A percentile compares a stretch with the other conserved stretches of the same genome.
Evolutionary conservation across 2,329 filamentous ascomycete genomes (phyloP).

Genomic region (Colletotrichum horii): DNA sequence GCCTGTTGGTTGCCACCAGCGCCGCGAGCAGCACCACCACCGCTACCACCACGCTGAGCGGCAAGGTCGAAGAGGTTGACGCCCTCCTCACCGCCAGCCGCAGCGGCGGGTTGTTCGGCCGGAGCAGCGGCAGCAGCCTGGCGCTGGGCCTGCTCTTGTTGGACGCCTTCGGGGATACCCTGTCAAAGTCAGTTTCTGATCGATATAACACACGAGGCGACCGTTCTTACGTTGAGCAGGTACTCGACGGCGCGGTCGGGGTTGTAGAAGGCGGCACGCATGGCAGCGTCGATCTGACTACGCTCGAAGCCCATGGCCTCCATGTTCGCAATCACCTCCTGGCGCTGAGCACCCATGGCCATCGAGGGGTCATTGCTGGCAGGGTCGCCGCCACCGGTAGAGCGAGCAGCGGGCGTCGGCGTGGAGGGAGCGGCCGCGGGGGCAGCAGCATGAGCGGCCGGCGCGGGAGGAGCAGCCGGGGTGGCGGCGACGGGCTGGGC

Average conservation of each 20-base stretch:
- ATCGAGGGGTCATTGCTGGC: constrained; percentile 74
- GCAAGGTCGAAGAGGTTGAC: constrained; percentile 95
- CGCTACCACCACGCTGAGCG: constrained; percentile 65
- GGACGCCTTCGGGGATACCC: constrained; percentile 89
- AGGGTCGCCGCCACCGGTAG: constrained; percentile 50
- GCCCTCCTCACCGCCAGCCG: constrained; percentile 65
- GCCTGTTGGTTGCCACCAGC: constrained; percentile 45
- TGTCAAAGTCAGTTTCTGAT: constrained; percentile 36
- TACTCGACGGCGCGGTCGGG: constrained; percentile 98
- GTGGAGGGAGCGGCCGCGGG: constrained; percentile 56
- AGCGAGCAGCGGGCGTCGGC: constrained; percentile 58
- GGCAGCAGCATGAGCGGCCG: constrained; percentile 50
- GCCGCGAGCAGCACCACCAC: constrained; percentile 45
- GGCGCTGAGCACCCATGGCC: constrained; percentile 82
- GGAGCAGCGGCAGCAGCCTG: constrained; percentile 48
- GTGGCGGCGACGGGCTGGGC: constrained; percentile 57
- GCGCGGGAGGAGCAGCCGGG: constrained; percentile 54
- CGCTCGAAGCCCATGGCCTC: constrained; percentile 96
- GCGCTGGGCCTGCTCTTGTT: constrained; percentile 69
- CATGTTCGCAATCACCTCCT: constrained; percentile 87
- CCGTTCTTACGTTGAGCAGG: constrained; percentile 74
- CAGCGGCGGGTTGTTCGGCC: constrained; percentile 43
- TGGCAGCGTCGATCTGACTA: constrained; percentile 86
- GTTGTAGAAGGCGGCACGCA: constrained; percentile 97
- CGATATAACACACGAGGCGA: neutral